These are phyloP conservation scores for Golubevia pallescens DNA, from an alignment of 1,284 basidiomycete genomes.

Conservation along the genomic window DNA sequence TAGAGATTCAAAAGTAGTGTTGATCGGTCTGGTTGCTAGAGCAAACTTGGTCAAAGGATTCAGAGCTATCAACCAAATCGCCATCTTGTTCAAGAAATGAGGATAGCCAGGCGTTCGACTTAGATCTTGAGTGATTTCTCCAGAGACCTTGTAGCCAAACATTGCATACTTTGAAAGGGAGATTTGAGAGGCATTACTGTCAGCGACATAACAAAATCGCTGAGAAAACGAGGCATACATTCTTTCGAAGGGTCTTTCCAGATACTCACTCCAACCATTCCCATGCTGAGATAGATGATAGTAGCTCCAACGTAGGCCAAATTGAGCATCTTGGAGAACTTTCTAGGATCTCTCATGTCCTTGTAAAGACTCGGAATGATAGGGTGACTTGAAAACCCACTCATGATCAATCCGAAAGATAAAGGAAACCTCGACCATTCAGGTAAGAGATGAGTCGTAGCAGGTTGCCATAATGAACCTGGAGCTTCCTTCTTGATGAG, in stretches of 20 bases:
- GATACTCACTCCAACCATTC: slow-evolving; percentile 83
- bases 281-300: slow-evolving; percentile 78
- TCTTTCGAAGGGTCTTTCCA: no score
- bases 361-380: slow-evolving; percentile 86
- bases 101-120: slow-evolving; percentile 79
- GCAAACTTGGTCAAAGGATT: slow-evolving; percentile 80
- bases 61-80: slow-evolving; percentile 87
- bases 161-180: no score
- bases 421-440: slow-evolving; percentile 68
- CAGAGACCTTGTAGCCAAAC: slow-evolving; percentile 77
- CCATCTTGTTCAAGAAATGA: slow-evolving; percentile 74
- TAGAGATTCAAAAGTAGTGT: no score
- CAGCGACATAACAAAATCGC: neutral
- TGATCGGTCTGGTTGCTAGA: slow-evolving; percentile 81
- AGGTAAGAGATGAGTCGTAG: slow-evolving; percentile 73
- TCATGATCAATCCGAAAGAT: slow-evolving; percentile 89
- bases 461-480: slow-evolving; percentile 80
- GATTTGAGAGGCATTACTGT: no score
- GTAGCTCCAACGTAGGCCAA: slow-evolving; percentile 86
- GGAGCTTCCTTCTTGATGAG: slow-evolving; percentile 78
- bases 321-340: slow-evolving; percentile 83
- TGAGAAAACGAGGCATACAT: neutral
- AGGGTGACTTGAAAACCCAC: slow-evolving; percentile 94
- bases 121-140: slow-evolving; percentile 83
- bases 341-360: slow-evolving; percentile 84